A percentile compares a stretch with the other conserved stretches of the same genome.
Evolutionary conservation across 106 monocot species (phyloP).

Genomic region (Acorus gramineus): DNA sequence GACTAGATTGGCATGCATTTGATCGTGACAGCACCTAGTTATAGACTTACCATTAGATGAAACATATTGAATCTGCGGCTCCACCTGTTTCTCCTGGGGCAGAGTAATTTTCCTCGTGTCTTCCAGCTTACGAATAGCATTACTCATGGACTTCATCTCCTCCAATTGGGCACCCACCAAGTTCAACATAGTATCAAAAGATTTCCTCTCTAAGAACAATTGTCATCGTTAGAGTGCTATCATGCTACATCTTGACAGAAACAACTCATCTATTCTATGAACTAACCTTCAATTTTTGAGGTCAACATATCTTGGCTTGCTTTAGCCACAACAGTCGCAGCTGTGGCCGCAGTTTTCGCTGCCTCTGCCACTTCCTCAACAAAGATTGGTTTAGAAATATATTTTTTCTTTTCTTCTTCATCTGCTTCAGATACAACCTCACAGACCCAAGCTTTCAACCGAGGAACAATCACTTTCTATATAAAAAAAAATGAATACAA

Average conservation of each 20-base stretch:
- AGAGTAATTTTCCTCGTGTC: constrained; percentile 22
- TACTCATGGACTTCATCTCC: constrained; percentile 81
- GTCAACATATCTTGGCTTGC: constrained; percentile 74
- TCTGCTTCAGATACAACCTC: constrained; percentile 54
- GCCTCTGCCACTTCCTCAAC: constrained; percentile 74
- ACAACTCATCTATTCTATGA: neutral
- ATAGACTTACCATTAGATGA: constrained; percentile 53
- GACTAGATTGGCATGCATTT: no score
- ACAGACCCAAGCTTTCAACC: constrained; percentile 72
- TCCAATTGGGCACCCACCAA: constrained; percentile 75
- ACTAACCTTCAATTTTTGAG: constrained; percentile 63
- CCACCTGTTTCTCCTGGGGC: constrained; percentile 27
- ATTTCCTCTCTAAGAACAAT: constrained; percentile 44
- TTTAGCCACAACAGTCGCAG: constrained; percentile 73
- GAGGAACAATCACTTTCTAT: constrained; percentile 65
- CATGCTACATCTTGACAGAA: neutral
- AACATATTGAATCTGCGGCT: constrained; percentile 28
- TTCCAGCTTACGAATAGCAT: constrained; percentile 54
- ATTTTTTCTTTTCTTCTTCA: constrained; percentile 33
- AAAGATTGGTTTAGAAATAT: constrained; percentile 23
- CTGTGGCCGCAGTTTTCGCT: constrained; percentile 70
- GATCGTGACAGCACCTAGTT: no score
- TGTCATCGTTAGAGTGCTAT: neutral
- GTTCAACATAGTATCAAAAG: constrained; percentile 62
- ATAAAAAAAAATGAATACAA: neutral